A percentile compares a stretch with the other conserved stretches of the same genome.
These are phyloP conservation scores for Syncephalastrum contaminatum DNA, from an alignment of 371 early-diverging fungal species.

Conservation along the genomic window DNA sequence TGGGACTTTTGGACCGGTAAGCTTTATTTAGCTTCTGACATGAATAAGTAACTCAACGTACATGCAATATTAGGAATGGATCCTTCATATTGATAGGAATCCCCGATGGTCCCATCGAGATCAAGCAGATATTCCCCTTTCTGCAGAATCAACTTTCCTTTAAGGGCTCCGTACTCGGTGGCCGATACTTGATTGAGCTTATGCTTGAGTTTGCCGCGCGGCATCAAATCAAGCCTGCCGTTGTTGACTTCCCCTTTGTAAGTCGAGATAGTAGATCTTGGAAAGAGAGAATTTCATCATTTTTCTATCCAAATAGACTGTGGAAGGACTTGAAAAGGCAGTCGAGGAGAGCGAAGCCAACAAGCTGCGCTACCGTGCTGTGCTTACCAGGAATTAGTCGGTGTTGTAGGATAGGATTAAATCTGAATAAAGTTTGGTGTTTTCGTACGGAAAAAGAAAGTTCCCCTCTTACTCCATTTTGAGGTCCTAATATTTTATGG, in stretches of 20 bases:
- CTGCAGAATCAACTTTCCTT: conserved; percentile 26
- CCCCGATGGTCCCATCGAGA: conserved; percentile 30
- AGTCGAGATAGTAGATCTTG: background rate
- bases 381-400: conserved; percentile 20
- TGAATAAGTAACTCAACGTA: background rate
- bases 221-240: conserved; percentile 47
- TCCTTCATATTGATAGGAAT: conserved; percentile 54
- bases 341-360: conserved; percentile 21
- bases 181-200: conserved; percentile 34
- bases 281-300: too few relatives aligned
- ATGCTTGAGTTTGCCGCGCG: conserved; percentile 56
- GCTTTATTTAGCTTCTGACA: background rate
- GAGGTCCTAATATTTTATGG: too few relatives aligned
- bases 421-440: too few relatives aligned
- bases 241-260: conserved; percentile 42
- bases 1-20: conserved; percentile 35
- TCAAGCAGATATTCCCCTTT: conserved; percentile 21
- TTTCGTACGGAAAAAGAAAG: too few relatives aligned
- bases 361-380: conserved; percentile 36
- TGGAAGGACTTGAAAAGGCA: conserved; percentile 27
- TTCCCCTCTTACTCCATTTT: too few relatives aligned
- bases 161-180: conserved; percentile 43
- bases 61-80: conserved; percentile 36
- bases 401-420: too few relatives aligned
- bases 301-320: conserved; percentile 8